A percentile compares a stretch with the other conserved stretches of the same genome.
phyloP scores from a whole-genome alignment of 2,329 filamentous ascomycete species.

The Exophiala alcalophila region DNA sequence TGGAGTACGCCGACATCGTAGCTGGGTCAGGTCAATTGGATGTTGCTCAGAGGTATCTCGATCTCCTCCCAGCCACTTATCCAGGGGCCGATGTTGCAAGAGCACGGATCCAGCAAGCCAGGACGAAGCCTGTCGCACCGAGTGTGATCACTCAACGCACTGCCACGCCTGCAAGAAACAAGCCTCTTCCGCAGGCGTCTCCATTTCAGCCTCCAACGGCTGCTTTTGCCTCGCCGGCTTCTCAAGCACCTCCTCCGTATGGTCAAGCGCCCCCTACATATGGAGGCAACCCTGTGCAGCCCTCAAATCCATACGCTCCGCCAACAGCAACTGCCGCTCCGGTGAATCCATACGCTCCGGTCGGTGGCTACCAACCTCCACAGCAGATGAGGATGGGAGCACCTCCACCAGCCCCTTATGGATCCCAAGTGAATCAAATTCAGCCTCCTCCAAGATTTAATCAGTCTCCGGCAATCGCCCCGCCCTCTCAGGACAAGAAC shows the following conservation, averaged over 20 bases:
- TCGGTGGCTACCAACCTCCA: constrained; percentile 57
- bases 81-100: constrained; percentile 83
- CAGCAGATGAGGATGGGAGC: constrained; percentile 43
- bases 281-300: constrained; percentile 14
- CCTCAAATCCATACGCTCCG: constrained; percentile 14
- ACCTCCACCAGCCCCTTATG: constrained; percentile 38
- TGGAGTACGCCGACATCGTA: constrained; percentile 93
- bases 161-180: constrained; percentile 39
- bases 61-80: constrained; percentile 78
- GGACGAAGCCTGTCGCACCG: constrained; percentile 54
- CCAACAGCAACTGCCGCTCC: constrained; percentile 31
- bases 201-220: constrained; percentile 37
- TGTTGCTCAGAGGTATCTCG: constrained; percentile 85
- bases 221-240: constrained; percentile 31
- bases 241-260: constrained; percentile 26
- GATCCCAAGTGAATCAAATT: constrained; percentile 40
- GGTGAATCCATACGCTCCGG: constrained; percentile 49
- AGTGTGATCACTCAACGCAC: constrained; percentile 44
- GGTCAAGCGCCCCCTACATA: constrained; percentile 15
- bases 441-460: constrained; percentile 65
- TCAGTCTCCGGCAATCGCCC: constrained; percentile 61
- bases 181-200: constrained; percentile 44
- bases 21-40: constrained; percentile 83
- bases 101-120: constrained; percentile 80
- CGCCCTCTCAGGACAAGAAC: constrained; percentile 68